Evolutionary conservation across 768 basidiomycete genomes (phyloP).

Genomic region (Pisolithus orientalis): DNA sequence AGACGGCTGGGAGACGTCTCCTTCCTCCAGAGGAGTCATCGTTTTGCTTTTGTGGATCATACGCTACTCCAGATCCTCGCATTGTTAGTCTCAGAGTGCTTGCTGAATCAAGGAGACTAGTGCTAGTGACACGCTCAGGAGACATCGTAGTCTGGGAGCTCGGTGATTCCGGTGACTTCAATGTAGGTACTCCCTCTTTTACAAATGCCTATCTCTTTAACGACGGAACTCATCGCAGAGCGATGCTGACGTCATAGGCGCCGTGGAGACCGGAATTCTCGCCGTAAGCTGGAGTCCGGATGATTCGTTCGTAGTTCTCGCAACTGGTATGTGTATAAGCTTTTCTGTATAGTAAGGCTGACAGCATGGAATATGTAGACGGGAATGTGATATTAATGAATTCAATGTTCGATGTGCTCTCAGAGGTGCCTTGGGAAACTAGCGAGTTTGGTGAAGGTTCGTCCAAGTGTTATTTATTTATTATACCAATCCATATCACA

Average conservation of each 20-base stretch:
- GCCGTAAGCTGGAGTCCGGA: slow-evolving; percentile 91
- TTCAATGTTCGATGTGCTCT: slow-evolving; percentile 79
- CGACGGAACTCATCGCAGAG: slow-evolving; percentile 10
- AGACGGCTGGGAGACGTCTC: slow-evolving; percentile 13
- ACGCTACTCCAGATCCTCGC: slow-evolving; percentile 27
- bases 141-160: slow-evolving; percentile 72
- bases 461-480: background rate
- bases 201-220: background rate
- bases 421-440: slow-evolving; percentile 67
- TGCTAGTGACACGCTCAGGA: slow-evolving; percentile 65
- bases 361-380: slow-evolving; percentile 40
- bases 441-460: slow-evolving; percentile 79
- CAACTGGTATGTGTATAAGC: slow-evolving; percentile 52
- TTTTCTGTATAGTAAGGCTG: background rate
- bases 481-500: no score
- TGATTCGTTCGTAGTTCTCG: slow-evolving; percentile 74
- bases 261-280: slow-evolving; percentile 76
- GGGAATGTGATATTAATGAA: slow-evolving; percentile 86
- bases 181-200: slow-evolving; percentile 30
- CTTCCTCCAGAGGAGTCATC: slow-evolving; percentile 8
- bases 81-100: slow-evolving; percentile 64
- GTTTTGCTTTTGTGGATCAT: slow-evolving; percentile 21
- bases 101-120: slow-evolving; percentile 63
- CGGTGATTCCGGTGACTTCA: slow-evolving; percentile 37
- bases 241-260: slow-evolving; percentile 69